Conservation (phyloP, 2,329 filamentous ascomycete genomes). For the Talaromyces islandicus region DNA sequence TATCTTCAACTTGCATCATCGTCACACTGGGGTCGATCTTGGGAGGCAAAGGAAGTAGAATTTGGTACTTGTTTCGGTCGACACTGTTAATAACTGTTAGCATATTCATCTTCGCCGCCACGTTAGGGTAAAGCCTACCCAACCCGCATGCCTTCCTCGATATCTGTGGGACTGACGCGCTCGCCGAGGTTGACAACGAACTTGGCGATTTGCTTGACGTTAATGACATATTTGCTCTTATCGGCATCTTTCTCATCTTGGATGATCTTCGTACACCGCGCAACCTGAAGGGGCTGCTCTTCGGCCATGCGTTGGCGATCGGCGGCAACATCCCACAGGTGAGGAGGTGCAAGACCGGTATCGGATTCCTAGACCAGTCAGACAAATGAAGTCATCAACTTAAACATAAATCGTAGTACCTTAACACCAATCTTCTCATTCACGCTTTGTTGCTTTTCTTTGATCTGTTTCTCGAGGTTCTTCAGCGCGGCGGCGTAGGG, state of each 20-base stretch:
- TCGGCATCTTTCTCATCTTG: constrained; percentile 90
- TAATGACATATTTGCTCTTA: constrained; percentile 99
- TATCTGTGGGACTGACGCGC: constrained; percentile 94
- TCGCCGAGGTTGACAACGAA: constrained; percentile 98
- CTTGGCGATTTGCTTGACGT: constrained; percentile 99
- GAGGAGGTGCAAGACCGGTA: constrained; percentile 93
- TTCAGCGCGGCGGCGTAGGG: constrained; percentile 91
- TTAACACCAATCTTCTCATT: constrained; percentile 88
- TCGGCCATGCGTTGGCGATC: constrained; percentile 98
- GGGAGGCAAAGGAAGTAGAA: constrained; percentile 87
- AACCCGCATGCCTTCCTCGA: constrained; percentile 98
- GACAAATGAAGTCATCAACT: constrained; percentile 15
- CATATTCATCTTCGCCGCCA: constrained; percentile 9
- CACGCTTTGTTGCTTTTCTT: constrained; percentile 95
- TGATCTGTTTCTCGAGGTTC: constrained; percentile 98
- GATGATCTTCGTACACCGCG: constrained; percentile 98
- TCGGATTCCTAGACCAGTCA: constrained; percentile 72
- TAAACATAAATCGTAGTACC: constrained; percentile 19
- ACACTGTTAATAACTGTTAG: constrained; percentile 49
- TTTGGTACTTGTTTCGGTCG: constrained; percentile 98
- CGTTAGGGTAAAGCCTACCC: constrained; percentile 48
- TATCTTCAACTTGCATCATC: constrained; percentile 99
- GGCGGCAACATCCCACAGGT: constrained; percentile 97
- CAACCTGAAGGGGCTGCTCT: constrained; percentile 95
- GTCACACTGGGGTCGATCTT: constrained; percentile 99